Percentiles rank a stretch among this genome's conserved stretches.
phyloP scores from a whole-genome alignment of 1,284 basidiomycete genomes.

The Boletus chippewaensis region DNA sequence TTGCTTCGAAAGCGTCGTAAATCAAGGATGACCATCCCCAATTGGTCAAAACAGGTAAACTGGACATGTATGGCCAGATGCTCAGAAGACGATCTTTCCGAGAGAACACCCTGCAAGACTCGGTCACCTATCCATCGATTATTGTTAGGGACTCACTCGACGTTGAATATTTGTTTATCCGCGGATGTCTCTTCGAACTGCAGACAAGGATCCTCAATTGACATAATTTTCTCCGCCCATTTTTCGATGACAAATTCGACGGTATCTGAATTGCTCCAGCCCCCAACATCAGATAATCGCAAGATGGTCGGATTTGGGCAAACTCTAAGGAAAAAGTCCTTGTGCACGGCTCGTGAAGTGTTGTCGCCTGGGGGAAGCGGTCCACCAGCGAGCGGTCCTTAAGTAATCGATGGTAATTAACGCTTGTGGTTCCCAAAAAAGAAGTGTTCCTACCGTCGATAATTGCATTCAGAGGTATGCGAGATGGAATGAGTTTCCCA shows the following conservation, averaged over 20 bases:
- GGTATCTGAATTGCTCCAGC: constrained; percentile 20
- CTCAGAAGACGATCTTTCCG: constrained; percentile 28
- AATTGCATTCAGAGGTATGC: constrained; percentile 31
- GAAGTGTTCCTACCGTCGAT: constrained; percentile 14
- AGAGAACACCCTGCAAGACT: constrained; percentile 28
- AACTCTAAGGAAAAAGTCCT: constrained; percentile 32
- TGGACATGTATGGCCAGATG: constrained; percentile 34
- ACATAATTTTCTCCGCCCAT: constrained; percentile 31
- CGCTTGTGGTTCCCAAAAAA: background rate
- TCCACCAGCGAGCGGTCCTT: constrained; percentile 37
- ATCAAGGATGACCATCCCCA: constrained; percentile 39
- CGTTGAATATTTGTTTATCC: constrained; percentile 30
- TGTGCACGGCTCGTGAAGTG: constrained; percentile 32
- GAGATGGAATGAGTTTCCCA: constrained; percentile 32
- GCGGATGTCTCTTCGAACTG: constrained; percentile 26
- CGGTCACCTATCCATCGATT: background rate
- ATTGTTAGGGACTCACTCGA: constrained; percentile 19
- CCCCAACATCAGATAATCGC: constrained; percentile 19
- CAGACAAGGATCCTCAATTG: constrained; percentile 32
- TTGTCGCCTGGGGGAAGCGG: constrained; percentile 26
- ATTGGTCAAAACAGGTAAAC: constrained; percentile 32
- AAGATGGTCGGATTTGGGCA: constrained; percentile 33
- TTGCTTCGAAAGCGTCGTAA: constrained; percentile 31
- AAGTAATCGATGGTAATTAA: background rate
- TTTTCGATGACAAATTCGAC: constrained; percentile 26